Evolutionary conservation across 495 filamentous ascomycete species (phyloP), one percentile per base, ranked within the genome.

Genomic region (Neurospora sp.): DNA sequence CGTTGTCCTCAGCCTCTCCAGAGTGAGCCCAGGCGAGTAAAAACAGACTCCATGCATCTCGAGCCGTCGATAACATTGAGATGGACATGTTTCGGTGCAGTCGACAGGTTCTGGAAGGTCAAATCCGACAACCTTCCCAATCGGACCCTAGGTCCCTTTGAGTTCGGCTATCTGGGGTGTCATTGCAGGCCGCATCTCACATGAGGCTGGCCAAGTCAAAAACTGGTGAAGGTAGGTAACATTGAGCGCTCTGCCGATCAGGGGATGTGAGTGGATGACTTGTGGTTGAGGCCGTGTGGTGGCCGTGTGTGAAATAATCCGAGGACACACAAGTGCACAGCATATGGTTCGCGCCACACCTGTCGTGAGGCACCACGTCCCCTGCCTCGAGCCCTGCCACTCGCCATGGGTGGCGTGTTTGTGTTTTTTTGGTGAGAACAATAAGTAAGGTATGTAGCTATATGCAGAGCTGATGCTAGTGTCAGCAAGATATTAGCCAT

Each of bases 101-200:
- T 66, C 19, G 73, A 28, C 73, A 69, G 39, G 42, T 76, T 76
- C 34, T 40, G 75, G 75, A 76, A 76, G 75, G 75, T 76, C 70
- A 31, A 66, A 66, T 19, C 28, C 28, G 34, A 54, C 72, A 74
- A 76, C 77, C 77, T 79, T 78, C 77, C 76, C 71, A 72, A 79
- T 79, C 73, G 34, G 74, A 74, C 48, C 42, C 71, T 70, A 69
- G 31, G 34, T 40, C 36, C 38, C 34, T 10, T 36, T n/a, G 28
- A 54, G 36, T 31, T 36, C 28, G 36, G 71, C 54, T 66, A 66
- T 66, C 54, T 66, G 54, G 54, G 28, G 54, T 66, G 54, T 34
- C 54, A 66, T 66, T 66, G 28, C 54, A 66, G 54, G 1, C 28
- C 54, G 54, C 54, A 66, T 66, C 54, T 34, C 54, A 34, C 54